Base-by-base conservation (phyloP, 2,329 filamentous ascomycete genomes). In the Fulvia fulva region DNA sequence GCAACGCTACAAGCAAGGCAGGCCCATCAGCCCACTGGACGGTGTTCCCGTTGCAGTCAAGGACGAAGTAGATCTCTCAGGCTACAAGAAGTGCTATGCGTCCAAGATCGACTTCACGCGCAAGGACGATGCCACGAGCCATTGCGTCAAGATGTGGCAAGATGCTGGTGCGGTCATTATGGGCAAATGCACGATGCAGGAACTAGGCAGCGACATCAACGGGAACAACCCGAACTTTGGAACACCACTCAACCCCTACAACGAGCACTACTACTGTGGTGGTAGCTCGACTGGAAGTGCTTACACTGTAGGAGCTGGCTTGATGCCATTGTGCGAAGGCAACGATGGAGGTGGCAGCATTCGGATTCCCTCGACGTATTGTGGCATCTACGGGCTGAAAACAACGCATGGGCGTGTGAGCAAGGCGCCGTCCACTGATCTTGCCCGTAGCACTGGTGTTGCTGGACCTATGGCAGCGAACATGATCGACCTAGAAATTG, bases 11-110 rank as follows among this genome's bases (percentile, higher is more conserved):
- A 83, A 84, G 58, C 77, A 80, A 16, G 88, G 89, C 0, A 80
- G 81, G 61, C 81, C 86, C 0, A 73, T 91, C 16, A 81, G 89
- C 12, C 76, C 89, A 5, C 77, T 96, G 7, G 91, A 96, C 67
- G 91, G 91, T 12, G 84, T 96, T 0, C 91, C 91, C 0, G 83
- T 95, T 51, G 88, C 87, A 0, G 83, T 94, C 66, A 96, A 96
- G 75, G 91, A 95, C 69, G 90, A 96, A 68, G 81, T 87, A 16
- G 81, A 87, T 63, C 77, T 91, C 30, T 80, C 84, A 63, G 90
- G 88, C 14, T 92, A 91, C 70, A 81, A 83, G 52, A 83, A 81
- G 62, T 87, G 84, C 54, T 75, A 83, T 50, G 90, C 88, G 22
- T 86, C 87, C 67, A 81, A 76, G 61, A 78, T 86, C 47, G 80